A percentile compares a stretch with the other conserved stretches of the same genome.
These are phyloP conservation scores for Candida parachauliodes DNA, from an alignment of 805 yeast genomes.

Conservation along the genomic window DNA sequence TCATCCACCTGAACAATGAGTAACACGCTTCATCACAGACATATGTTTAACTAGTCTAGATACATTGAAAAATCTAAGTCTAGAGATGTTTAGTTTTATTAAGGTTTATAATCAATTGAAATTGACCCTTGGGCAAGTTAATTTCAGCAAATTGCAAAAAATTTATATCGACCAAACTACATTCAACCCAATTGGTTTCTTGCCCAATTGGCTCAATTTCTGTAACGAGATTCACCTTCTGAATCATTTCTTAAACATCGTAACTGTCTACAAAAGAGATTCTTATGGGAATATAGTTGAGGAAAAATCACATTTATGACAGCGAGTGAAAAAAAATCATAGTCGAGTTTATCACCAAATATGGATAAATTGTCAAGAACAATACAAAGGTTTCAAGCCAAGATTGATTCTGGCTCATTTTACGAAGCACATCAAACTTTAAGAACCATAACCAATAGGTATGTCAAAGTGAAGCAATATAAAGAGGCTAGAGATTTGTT, in stretches of 20 bases:
- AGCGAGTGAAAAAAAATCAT: constrained; percentile 2
- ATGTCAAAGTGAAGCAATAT: constrained; percentile 64
- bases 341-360: constrained; percentile 8
- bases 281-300: neutral
- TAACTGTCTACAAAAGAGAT: neutral
- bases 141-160: constrained; percentile 16
- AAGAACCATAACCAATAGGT: constrained; percentile 83
- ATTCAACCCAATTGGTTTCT: neutral
- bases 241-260: neutral
- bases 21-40: no score
- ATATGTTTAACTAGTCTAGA: neutral
- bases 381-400: constrained; percentile 60
- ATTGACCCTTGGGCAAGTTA: neutral
- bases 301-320: constrained; percentile 1
- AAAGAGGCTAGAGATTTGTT: constrained; percentile 71
- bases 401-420: constrained; percentile 69
- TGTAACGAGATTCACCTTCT: neutral
- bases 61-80: neutral
- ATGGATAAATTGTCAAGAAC: constrained; percentile 52
- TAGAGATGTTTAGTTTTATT: constrained; percentile 4
- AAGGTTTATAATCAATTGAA: constrained; percentile 1
- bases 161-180: constrained; percentile 20
- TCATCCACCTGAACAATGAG: no score
- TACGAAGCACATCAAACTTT: constrained; percentile 97
- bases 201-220: constrained; percentile 5